Base-by-base conservation (phyloP, 805 yeast species). In the Hanseniaspora thailandica region DNA sequence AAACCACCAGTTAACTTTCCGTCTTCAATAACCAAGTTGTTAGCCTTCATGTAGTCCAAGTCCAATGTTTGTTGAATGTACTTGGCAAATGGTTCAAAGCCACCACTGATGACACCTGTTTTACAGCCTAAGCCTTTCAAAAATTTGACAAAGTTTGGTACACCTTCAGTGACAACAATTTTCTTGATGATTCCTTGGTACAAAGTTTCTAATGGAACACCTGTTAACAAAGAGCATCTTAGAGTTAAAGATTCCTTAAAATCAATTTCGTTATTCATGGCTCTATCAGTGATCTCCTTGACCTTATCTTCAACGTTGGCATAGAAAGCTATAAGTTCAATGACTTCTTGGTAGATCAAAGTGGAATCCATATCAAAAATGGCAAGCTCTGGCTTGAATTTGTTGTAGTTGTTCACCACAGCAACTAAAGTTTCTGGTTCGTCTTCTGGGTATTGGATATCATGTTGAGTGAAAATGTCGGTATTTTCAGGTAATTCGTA, bases 361-460 rank as follows among this genome's bases (percentile, higher is more conserved):
- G 99, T 93, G 0, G 97, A 88, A 70, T 93, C 99, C 98, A 93
- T 93, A 62, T 93, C 99, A 64, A 93, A 93, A 10, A 94, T 86
- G 57, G 86, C 81, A 47, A 93, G 71, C 61, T 78, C 76, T 62
- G 55, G 55, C 31, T 41, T 47, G 17, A 52, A 52, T n/a, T 52
- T 47, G 45, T 47, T 47, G 25, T 46, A 52, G 7, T 74, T 76
- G 50, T 45, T 61, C 30, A 50, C 46, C 10, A 45, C 36, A 31
- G 50, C 50, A 17, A 52, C 55, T 5, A 52, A 60, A 28, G 58
- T 59, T 31, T 60, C 59, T 52, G 57, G 44, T 30, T 57, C 56
- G 46, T 64, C 65, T 3, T 61, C 56, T 19, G 63, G 57, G 9
- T 64, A 53, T 46, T 63, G 65, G 15, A 62, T 51, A 28, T 55